Base-by-base conservation (phyloP, 1,284 basidiomycete species). In the Mycosarcoma maydis region DNA sequence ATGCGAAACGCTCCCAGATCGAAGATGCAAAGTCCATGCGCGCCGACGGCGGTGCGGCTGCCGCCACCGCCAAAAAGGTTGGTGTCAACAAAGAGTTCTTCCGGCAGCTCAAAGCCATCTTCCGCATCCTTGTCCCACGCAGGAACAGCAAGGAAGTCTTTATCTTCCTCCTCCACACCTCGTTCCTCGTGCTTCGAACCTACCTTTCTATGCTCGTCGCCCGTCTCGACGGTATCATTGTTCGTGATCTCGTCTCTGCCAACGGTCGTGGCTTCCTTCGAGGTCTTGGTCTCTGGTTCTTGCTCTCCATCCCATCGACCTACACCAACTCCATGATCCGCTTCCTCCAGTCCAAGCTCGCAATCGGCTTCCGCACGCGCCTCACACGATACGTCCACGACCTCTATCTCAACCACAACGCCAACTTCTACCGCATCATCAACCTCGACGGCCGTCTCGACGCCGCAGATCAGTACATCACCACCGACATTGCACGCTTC, bases 241-340 rank as follows among this genome's bases (percentile, higher is more conserved):
- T 96, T 8, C 84, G 92, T 53, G 91, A 95, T 82, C 85, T 97
- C 53, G 93, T 91, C 46, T 92, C 90, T 27, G 93, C 92, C 0
- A 89, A 97, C 77, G 90, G 88, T 0, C 87, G 86, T 50, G 93
- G 92, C 0, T 97, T 98, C 83, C 67, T 92, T 14, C 87, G 86
- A 46, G 94, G 94, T 0, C 84, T 98, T 0, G 90, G 86, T 0
- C 85, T 92, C 58, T 98, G 94, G 94, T 96, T 95, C 78, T 84
- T 88, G 6, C 86, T 98, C 7, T 92, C 93, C 0, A 86, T 98
- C 23, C 94, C 95, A 0, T 93, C 91, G 76, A 94, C 92, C 17
- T 95, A 94, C 80, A 98, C 94, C 0, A 98, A 98, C 80, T 90
- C 92, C 1, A 94, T 98, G 92, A 91, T 96, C 59, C 89, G 90